Percentiles rank a stretch among this genome's conserved stretches.
Conservation (phyloP, 768 basidiomycete genomes). For the Termitomyces sp. region DNA sequence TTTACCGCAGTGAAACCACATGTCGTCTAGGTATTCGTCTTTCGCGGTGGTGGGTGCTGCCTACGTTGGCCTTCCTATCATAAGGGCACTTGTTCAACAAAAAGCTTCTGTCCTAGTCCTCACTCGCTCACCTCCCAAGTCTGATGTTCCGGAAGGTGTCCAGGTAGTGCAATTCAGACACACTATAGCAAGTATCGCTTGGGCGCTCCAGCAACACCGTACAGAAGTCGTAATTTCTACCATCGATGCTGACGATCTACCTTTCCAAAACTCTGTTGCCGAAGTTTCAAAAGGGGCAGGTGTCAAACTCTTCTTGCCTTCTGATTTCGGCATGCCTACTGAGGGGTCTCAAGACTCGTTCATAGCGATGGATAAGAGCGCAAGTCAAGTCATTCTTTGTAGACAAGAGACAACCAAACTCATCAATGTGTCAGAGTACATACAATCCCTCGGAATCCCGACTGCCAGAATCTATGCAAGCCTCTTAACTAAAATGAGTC, state of each 20-base stretch:
- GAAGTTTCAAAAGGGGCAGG: conserved; percentile 11
- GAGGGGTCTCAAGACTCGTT: not conserved
- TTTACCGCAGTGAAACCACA: not conserved
- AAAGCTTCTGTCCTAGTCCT: conserved; percentile 5
- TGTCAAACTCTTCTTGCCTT: conserved; percentile 12
- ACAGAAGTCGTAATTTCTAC: conserved; percentile 10
- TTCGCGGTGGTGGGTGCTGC: conserved; percentile 8
- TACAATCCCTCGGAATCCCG: conserved; percentile 9
- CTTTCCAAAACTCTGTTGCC: conserved; percentile 5
- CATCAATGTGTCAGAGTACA: conserved; percentile 6
- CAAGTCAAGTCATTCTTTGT: not conserved
- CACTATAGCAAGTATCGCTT: conserved; percentile 5
- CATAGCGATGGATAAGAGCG: conserved; percentile 6
- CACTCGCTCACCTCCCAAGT: conserved; percentile 1
- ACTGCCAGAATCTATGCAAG: conserved; percentile 7
- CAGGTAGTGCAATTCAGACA: not conserved
- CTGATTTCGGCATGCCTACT: conserved; percentile 8
- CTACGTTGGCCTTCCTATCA: conserved; percentile 6
- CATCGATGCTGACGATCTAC: not conserved
- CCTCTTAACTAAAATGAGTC: not conserved
- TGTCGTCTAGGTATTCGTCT: conserved; percentile 6
- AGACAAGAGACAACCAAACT: not conserved
- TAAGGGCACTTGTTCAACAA: conserved; percentile 1
- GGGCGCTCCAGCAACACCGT: conserved; percentile 1
- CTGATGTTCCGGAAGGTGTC: conserved; percentile 5